Evolutionary conservation across 768 basidiomycete genomes (phyloP).

Genomic region (Neoboletus brunneissimus): DNA sequence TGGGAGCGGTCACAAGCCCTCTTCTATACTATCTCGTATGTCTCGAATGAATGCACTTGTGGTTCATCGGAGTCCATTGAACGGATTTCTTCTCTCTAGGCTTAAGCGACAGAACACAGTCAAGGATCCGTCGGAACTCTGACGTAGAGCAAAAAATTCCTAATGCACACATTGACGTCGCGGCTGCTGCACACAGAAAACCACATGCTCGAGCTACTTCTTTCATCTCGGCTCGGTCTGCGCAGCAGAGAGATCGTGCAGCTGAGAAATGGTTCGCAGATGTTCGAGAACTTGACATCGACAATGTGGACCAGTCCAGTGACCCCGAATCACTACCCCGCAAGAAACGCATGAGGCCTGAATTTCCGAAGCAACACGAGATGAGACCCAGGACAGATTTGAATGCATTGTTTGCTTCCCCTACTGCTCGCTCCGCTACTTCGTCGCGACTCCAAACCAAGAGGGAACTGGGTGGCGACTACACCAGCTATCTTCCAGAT

Average conservation of each 20-base stretch:
- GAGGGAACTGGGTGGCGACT: constrained; percentile 49
- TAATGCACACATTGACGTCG: neutral
- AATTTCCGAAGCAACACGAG: constrained; percentile 13
- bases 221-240: constrained; percentile 22
- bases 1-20: neutral
- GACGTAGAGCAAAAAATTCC: constrained; percentile 3
- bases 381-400: constrained; percentile 24
- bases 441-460: constrained; percentile 24
- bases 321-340: neutral
- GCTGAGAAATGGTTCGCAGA: constrained; percentile 24
- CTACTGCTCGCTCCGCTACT: neutral
- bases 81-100: constrained; percentile 11
- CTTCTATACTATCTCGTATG: constrained; percentile 24
- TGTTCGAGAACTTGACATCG: constrained; percentile 21
- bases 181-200: neutral
- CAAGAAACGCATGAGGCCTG: constrained; percentile 2
- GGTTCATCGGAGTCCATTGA: neutral
- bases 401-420: constrained; percentile 16
- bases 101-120: constrained; percentile 11
- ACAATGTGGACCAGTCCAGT: neutral
- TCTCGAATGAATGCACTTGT: neutral
- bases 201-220: constrained; percentile 12
- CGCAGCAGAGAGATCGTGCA: constrained; percentile 21
- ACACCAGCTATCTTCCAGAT: constrained; percentile 43
- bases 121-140: neutral